Percentiles rank a stretch among this genome's conserved stretches.
These are phyloP conservation scores for Neopestalotiopsis sp. DNA, from an alignment of 2,329 filamentous ascomycete genomes.

Conservation along the genomic window DNA sequence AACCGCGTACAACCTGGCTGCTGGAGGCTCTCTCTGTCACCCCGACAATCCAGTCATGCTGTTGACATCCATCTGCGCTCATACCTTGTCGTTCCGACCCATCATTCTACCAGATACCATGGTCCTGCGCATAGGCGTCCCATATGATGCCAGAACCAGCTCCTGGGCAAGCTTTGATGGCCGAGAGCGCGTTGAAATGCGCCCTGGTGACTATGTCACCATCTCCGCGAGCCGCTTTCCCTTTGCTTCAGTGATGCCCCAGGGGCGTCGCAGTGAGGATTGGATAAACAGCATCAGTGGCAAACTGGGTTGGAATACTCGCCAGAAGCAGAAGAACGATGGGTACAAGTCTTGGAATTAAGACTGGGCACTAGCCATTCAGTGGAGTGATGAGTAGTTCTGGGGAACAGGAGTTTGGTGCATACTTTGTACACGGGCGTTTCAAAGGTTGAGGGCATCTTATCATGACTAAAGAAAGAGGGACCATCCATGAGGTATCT, in stretches of 20 bases:
- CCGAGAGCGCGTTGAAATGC: conserved; percentile 80
- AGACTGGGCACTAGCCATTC: neutral
- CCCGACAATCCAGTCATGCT: conserved; percentile 97
- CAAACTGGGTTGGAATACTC: conserved; percentile 81
- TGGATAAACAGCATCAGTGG: conserved; percentile 83
- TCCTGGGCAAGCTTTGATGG: conserved; percentile 99
- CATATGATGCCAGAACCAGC: conserved; percentile 85
- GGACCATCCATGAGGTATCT: too few species aligned
- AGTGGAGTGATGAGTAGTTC: neutral
- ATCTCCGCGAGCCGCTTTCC: conserved; percentile 82
- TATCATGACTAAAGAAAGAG: too few species aligned
- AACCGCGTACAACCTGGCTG: conserved; percentile 94
- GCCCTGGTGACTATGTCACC: conserved; percentile 82
- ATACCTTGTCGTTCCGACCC: conserved; percentile 94
- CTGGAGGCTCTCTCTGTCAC: conserved; percentile 93
- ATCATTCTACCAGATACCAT: conserved; percentile 97
- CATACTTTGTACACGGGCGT: neutral
- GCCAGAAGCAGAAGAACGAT: conserved; percentile 75
- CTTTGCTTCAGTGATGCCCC: conserved; percentile 76
- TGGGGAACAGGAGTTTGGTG: neutral
- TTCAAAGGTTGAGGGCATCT: too few species aligned
- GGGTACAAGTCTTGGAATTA: conserved; percentile 52
- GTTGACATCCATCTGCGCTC: conserved; percentile 91
- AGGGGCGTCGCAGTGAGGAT: conserved; percentile 73
- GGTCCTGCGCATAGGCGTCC: conserved; percentile 90